Base-by-base conservation (phyloP, 2,329 filamentous ascomycete genomes). In the Venturia pyrina region DNA sequence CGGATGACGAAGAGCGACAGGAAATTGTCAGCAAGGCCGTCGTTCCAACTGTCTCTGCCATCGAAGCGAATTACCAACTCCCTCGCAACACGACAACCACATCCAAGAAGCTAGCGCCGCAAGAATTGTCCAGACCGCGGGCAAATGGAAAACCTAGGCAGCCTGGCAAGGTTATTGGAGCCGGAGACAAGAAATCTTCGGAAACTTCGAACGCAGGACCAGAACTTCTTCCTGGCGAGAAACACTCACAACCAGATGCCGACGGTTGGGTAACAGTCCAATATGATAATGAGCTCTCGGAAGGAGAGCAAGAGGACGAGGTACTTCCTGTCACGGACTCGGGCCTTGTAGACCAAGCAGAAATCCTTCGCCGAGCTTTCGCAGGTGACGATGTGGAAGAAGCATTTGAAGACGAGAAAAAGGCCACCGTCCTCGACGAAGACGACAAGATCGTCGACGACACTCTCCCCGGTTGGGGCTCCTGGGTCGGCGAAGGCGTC, bases 391-490 rank as follows among this genome's bases (percentile, higher is more conserved):
- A 96, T 74, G 90, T 96, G 1, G 86, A 89, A 10, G 85, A 85
- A 59, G 87, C 92, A 48, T 99, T 98, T 73, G 85, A 85, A 66
- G 82, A 82, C 46, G 93, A 98, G 73, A 98, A 98, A 78, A 83
- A 82, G 19, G 85, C 86, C 62, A 80, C 85, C 1, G 85, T 86
- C 21, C 83, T 85, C 40, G 89, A 90, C 21, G 92, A 97, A 75
- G 91, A 89, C 70, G 90, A 96, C 73, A 89, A 95, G 76, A 80
- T 91, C 66, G 78, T 92, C 40, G 91, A 93, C 74, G 89, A 89
- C 69, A 89, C 90, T n/a, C 82, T 99, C 6, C 92, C 92, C 0
- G 95, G 95, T 59, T 99, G 95, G 95, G 95, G 95, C 69, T 87
- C 83, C 72, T 97, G 95, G 95, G 85, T 89, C 5, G 95, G 95